phyloP scores from a whole-genome alignment of 371 early-diverging fungal genomes.

The Thermomucor indicae-seudaticae region DNA sequence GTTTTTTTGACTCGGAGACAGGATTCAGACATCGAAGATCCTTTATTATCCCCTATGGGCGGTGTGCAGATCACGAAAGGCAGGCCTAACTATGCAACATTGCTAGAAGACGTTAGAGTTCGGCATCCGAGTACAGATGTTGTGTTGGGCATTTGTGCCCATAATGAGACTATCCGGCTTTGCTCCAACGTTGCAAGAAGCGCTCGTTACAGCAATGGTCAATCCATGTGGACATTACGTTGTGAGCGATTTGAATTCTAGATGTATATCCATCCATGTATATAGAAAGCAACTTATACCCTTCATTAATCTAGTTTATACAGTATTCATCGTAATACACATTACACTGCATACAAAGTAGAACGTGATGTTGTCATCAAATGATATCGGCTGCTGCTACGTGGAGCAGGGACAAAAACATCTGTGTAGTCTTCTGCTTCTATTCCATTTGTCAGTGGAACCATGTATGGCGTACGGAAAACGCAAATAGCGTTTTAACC shows the following conservation, averaged over 20 bases:
- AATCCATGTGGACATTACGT: constrained; percentile 25
- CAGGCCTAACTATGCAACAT: constrained; percentile 13
- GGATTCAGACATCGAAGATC: not conserved
- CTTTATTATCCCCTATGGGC: not conserved
- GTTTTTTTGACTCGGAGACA: not conserved
- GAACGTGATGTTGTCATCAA: too few species aligned
- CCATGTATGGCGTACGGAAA: too few species aligned
- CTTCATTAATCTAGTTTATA: too few species aligned
- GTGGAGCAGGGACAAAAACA: too few species aligned
- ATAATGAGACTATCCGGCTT: constrained; percentile 15
- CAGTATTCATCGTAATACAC: too few species aligned
- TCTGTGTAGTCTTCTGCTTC: too few species aligned
- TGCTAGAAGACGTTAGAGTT: constrained; percentile 7
- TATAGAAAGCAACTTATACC: too few species aligned
- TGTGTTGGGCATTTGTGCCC: constrained; percentile 31
- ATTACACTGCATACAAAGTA: too few species aligned
- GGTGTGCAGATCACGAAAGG: constrained; percentile 3
- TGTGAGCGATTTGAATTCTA: constrained; percentile 30
- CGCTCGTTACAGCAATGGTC: constrained; percentile 11
- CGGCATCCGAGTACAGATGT: constrained; percentile 5
- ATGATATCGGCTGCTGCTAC: too few species aligned
- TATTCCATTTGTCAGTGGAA: too few species aligned
- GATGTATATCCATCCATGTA: too few species aligned
- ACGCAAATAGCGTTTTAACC: too few species aligned
- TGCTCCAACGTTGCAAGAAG: constrained; percentile 16